These are phyloP conservation scores for Penicillium nordicum DNA, from an alignment of 2,329 filamentous ascomycete genomes.

Conservation along the genomic window DNA sequence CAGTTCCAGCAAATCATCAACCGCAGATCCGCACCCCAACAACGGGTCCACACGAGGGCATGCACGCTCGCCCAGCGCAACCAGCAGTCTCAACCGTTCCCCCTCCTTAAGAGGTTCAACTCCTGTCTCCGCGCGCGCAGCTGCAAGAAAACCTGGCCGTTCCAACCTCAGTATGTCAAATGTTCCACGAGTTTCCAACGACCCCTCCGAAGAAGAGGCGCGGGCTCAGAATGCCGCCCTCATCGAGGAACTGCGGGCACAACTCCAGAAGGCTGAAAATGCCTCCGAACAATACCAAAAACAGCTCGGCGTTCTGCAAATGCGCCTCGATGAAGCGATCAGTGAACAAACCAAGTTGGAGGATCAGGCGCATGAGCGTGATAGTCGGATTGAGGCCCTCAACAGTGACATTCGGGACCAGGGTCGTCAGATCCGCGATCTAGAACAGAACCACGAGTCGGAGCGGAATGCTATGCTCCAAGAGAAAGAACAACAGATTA, in stretches of 20 bases:
- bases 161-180: conserved; percentile 44
- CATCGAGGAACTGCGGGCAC: conserved; percentile 79
- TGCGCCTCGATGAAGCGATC: conserved; percentile 77
- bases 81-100: conserved; percentile 54
- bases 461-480: conserved; percentile 83
- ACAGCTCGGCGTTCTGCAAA: conserved; percentile 79
- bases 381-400: conserved; percentile 75
- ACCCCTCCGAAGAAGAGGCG: conserved; percentile 64
- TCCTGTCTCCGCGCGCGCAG: conserved; percentile 68
- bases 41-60: conserved; percentile 39
- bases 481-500: conserved; percentile 84
- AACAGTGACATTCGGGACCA: conserved; percentile 82
- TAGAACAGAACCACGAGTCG: conserved; percentile 88
- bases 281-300: conserved; percentile 76
- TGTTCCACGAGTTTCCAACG: conserved; percentile 46
- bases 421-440: conserved; percentile 78
- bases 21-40: conserved; percentile 27
- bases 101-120: conserved; percentile 59
- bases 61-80: conserved; percentile 50
- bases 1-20: conserved; percentile 33
- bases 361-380: conserved; percentile 80
- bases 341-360: conserved; percentile 83
- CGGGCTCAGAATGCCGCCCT: conserved; percentile 74
- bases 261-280: conserved; percentile 75
- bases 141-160: conserved; percentile 57